Evolutionary conservation across 139 green algal species (phyloP).

Genomic region (Closterium sp.): DNA sequence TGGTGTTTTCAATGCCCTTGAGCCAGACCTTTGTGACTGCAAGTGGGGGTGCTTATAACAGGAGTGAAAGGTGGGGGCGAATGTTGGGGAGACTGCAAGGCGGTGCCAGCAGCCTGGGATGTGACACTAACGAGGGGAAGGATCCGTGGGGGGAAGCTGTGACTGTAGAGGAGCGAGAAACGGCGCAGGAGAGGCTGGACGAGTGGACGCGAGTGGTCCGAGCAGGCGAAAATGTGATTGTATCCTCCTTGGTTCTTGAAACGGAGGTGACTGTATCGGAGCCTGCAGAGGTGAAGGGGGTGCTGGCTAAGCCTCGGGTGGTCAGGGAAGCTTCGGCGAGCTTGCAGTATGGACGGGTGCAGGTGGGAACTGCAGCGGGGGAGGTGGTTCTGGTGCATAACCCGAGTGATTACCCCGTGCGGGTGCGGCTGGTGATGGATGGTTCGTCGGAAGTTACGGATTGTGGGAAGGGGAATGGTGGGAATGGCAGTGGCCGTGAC

Average conservation of each 20-base stretch:
- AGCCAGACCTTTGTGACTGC: not conserved
- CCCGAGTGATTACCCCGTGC: not conserved
- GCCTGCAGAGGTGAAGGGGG: not conserved
- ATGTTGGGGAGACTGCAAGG: not conserved
- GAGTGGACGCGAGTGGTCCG: not conserved
- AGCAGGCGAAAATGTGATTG: not conserved
- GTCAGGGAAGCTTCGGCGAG: not conserved
- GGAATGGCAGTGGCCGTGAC: not conserved
- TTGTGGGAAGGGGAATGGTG: not conserved
- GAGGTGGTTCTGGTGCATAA: not conserved
- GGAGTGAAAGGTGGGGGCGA: not conserved
- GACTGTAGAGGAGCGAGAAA: not conserved
- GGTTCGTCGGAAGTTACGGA: not conserved
- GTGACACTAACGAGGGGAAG: not conserved
- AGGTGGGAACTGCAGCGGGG: not conserved
- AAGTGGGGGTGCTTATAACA: not conserved
- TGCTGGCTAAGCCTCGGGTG: not conserved
- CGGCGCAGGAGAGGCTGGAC: not conserved
- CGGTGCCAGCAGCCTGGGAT: not conserved
- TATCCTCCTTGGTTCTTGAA: not conserved
- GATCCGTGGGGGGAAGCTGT: not conserved
- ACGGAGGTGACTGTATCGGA: not conserved
- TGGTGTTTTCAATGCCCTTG: not conserved
- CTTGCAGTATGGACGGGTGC: not conserved
- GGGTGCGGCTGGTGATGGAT: not conserved